Conservation (phyloP, 2,329 filamentous ascomycete genomes). For the Botrytis paeoniae region DNA sequence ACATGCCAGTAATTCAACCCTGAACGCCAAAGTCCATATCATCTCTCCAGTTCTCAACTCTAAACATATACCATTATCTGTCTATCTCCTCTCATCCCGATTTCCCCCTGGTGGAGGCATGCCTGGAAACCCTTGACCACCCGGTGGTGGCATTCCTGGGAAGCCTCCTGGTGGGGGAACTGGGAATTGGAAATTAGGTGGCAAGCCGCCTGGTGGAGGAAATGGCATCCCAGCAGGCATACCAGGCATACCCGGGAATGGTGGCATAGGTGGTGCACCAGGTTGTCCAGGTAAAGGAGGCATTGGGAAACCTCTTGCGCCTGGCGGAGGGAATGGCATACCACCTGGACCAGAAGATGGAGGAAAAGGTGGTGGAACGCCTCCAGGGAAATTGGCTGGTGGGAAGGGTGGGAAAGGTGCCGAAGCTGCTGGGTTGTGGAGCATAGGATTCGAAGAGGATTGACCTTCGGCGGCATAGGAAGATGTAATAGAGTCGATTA, state of each 20-base stretch:
- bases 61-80: constrained; percentile 12
- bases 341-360: constrained; percentile 14
- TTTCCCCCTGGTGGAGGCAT: constrained; percentile 15
- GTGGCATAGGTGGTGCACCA: constrained; percentile 26
- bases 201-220: constrained; percentile 46
- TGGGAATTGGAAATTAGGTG: constrained; percentile 52
- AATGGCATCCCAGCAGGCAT: constrained; percentile 44
- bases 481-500: constrained; percentile 96
- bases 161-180: constrained; percentile 34
- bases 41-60: constrained; percentile 6
- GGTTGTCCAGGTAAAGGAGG: constrained; percentile 28
- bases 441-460: constrained; percentile 79
- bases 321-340: constrained; percentile 33
- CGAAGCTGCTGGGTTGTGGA: constrained; percentile 48
- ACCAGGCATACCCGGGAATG: constrained; percentile 40
- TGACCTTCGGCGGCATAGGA: constrained; percentile 95
- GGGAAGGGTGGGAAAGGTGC: constrained; percentile 49
- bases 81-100: constrained; percentile 13
- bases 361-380: constrained; percentile 27
- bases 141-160: constrained; percentile 22
- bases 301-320: constrained; percentile 34
- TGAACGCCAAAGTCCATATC: constrained; percentile 7
- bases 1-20: constrained; percentile 7
- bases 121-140: constrained; percentile 3
- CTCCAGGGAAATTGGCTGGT: constrained; percentile 53